Evolutionary conservation across 768 basidiomycete species (phyloP).

Genomic region (Strobilomyces echinocephalus): DNA sequence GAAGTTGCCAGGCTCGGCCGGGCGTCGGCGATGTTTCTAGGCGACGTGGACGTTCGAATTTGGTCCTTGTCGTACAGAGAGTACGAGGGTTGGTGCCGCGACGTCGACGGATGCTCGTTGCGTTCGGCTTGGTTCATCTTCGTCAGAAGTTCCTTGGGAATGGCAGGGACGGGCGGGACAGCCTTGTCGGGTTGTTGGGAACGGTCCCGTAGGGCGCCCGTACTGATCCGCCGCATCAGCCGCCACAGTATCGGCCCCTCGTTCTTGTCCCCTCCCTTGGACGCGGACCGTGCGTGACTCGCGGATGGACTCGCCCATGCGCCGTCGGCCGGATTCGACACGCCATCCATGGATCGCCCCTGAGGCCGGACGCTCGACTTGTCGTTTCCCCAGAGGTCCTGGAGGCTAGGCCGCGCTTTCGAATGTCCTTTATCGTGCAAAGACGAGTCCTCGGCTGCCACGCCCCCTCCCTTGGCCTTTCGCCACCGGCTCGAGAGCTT

Average conservation of each 20-base stretch:
- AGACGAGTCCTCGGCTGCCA: conserved; percentile 24
- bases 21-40: conserved; percentile 15
- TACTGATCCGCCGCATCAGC: conserved; percentile 66
- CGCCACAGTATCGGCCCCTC: conserved; percentile 56
- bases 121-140: conserved; percentile 6
- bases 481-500: conserved; percentile 36
- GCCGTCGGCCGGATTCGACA: conserved; percentile 7
- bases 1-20: conserved; percentile 48
- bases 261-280: conserved; percentile 6
- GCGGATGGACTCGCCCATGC: conserved; percentile 11
- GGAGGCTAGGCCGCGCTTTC: conserved; percentile 31
- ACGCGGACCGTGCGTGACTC: conserved; percentile 9
- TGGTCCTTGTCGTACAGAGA: conserved; percentile 8
- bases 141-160: conserved; percentile 43
- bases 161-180: conserved; percentile 56
- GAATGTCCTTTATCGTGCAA: conserved; percentile 11
- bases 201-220: conserved; percentile 57
- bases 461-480: conserved; percentile 13
- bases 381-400: conserved; percentile 23
- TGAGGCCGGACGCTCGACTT: conserved; percentile 6
- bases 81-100: conserved; percentile 2
- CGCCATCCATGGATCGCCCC: conserved; percentile 19
- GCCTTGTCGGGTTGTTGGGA: conserved; percentile 14
- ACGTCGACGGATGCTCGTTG: conserved; percentile 3
- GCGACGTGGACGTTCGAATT: not conserved